Percentiles rank a stretch among this genome's conserved stretches.
These are phyloP conservation scores for Boletus tomentosulus DNA, from an alignment of 768 basidiomycete genomes.

Conservation along the genomic window DNA sequence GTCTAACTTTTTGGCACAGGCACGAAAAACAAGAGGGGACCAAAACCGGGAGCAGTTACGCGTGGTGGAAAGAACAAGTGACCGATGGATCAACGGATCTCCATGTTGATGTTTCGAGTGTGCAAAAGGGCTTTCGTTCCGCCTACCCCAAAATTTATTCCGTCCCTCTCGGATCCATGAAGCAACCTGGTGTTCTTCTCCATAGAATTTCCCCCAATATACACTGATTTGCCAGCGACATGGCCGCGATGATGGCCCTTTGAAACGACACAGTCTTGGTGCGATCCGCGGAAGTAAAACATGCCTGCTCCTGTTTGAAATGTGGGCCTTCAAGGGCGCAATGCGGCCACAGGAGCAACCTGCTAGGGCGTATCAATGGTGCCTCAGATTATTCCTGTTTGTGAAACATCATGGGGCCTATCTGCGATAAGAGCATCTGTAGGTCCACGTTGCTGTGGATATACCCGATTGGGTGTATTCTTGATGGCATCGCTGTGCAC, in stretches of 20 bases:
- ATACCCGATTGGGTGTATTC: background rate
- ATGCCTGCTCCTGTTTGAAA: no score
- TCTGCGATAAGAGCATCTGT: conserved; percentile 15
- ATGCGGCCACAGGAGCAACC: background rate
- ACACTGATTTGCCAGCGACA: conserved; percentile 1
- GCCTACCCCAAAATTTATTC: conserved; percentile 1
- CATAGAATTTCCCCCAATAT: conserved; percentile 1
- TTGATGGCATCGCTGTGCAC: no score
- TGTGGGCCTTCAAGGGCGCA: background rate
- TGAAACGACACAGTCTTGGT: background rate
- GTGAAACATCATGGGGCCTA: no score
- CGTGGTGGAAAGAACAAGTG: background rate
- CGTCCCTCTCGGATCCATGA: background rate
- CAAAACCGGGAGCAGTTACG: background rate
- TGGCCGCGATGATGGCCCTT: no score
- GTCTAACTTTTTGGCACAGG: conserved; percentile 13
- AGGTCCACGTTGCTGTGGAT: conserved; percentile 17
- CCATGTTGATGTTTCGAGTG: background rate
- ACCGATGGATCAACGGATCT: background rate
- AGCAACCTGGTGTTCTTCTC: conserved; percentile 20
- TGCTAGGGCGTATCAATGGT: background rate
- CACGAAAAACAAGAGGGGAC: background rate
- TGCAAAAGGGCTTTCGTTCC: background rate
- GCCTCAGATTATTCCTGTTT: background rate
- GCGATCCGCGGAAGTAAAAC: conserved; percentile 12